Evolutionary conservation across 805 yeast genomes (phyloP).

Genomic region (Saturnispora besseyi): DNA sequence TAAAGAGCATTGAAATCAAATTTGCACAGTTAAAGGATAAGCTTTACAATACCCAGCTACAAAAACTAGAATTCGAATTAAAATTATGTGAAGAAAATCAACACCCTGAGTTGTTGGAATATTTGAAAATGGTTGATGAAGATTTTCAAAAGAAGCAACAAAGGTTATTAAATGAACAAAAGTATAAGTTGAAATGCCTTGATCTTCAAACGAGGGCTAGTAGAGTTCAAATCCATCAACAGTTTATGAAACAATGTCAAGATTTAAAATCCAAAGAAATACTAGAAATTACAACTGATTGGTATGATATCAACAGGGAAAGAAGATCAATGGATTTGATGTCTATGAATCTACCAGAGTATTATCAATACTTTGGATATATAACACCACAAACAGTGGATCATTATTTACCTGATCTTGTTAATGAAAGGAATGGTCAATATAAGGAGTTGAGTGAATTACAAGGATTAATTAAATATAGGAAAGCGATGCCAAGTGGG

Average conservation of each 20-base stretch:
- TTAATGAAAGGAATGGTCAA: conserved; percentile 56
- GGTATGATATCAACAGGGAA: conserved; percentile 91
- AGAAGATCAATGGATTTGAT: conserved; percentile 69
- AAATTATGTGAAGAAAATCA: conserved; percentile 81
- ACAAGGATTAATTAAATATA: conserved; percentile 52
- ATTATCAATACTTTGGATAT: conserved; percentile 26
- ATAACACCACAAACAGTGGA: conserved; percentile 21
- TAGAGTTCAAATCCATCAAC: conserved; percentile 76
- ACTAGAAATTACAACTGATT: conserved; percentile 64
- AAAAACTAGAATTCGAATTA: conserved; percentile 70
- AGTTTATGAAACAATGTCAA: conserved; percentile 56
- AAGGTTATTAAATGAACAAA: conserved; percentile 31
- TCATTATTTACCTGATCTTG: conserved; percentile 34
- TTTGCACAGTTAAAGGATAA: conserved; percentile 82
- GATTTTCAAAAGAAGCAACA: conserved; percentile 62
- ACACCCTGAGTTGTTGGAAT: conserved; percentile 80
- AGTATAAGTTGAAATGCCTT: conserved; percentile 67
- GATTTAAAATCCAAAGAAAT: conserved; percentile 61
- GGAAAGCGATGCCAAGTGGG: conserved; percentile 64
- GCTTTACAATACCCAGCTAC: conserved; percentile 74
- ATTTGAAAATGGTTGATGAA: conserved; percentile 60
- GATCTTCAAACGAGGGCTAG: conserved; percentile 73
- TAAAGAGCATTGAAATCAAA: conserved; percentile 73
- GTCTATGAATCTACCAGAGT: conserved; percentile 44
- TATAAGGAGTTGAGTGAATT: conserved; percentile 64